Evolutionary conservation across 495 filamentous ascomycete species (phyloP), one percentile per base, ranked within the genome.

Genomic region (Pseudoneurospora amorphoporcata): DNA sequence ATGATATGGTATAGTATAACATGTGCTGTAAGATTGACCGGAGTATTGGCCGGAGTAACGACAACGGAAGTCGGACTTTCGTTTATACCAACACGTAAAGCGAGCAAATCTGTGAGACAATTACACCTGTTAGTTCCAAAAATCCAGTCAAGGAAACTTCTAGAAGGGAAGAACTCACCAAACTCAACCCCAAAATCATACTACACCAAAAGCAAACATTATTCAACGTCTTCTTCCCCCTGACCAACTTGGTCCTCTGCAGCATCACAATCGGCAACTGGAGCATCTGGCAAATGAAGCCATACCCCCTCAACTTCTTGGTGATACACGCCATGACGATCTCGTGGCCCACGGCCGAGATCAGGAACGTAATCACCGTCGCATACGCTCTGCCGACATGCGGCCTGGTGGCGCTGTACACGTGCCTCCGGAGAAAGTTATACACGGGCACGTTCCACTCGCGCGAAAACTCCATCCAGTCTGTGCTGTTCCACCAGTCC

Each of bases 401-500:
- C 14, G 87, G 86, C 40, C 91, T 86, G 39, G 91, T 90, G 3
- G 92, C 93, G 69, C 87, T 90, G 82, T 98, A 99, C 75, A 99
- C 95, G 80, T 99, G 95, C 14, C 95, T 89, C 9, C 95, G 89
- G 75, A 99, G 90, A 85, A 98, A 99, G 79, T 94, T 91, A 84
- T 99, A 96, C n/a, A 99, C 95, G 68, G 95, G 95, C 58, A 97
- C 90, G 79, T 99, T 99, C 95, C 95, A 99, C 84, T 98, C 94
- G 71, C 95, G 87, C 23, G 91, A 94, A 82, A 99, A 99, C 81
- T 99, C 95, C 72, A 99, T 90, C 94, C 94, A 93, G 84, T 92
- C 90, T 72, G 89, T 90, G 70, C 84, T 87, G 82, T 93, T 93
- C 94, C 95, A 98, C 95, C 95, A 98, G 84, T 98, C 95, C 37